Evolutionary conservation across 495 filamentous ascomycete species (phyloP).

Genomic region (Penicillium waksmanii): DNA sequence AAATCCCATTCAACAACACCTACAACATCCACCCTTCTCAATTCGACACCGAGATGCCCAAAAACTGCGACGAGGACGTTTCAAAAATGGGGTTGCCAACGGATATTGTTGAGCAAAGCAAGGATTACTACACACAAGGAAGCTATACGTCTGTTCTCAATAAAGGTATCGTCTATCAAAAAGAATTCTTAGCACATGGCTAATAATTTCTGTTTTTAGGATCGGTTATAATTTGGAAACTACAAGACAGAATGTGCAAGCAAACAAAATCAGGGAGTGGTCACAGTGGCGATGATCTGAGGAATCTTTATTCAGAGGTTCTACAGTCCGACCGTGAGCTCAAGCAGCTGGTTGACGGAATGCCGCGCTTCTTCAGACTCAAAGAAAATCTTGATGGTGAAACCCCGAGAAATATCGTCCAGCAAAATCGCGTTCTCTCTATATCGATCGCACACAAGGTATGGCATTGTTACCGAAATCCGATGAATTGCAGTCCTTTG

Average conservation of each 20-base stretch:
- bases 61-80: constrained; percentile 9
- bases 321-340: constrained; percentile 15
- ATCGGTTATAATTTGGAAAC: constrained; percentile 18
- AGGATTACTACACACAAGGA: constrained; percentile 7
- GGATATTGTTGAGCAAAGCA: neutral
- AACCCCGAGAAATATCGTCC: neutral
- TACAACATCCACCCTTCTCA: constrained; percentile 20
- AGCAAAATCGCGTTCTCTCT: neutral
- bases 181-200: neutral
- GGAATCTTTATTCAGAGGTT: constrained; percentile 13
- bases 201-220: constrained; percentile 4
- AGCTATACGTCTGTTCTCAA: constrained; percentile 17
- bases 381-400: neutral
- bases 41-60: constrained; percentile 21
- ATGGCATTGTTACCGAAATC: neutral
- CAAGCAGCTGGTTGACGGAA: constrained; percentile 4
- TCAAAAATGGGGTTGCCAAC: neutral
- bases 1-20: constrained; percentile 21
- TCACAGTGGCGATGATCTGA: neutral
- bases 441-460: constrained; percentile 7
- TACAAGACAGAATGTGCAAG: constrained; percentile 14
- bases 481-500: neutral
- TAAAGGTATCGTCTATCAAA: constrained; percentile 1
- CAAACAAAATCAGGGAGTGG: neutral
- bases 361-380: constrained; percentile 5